Evolutionary conservation across 169 alveolate genomes (phyloP).

Genomic region (Plasmodium coatneyi): DNA sequence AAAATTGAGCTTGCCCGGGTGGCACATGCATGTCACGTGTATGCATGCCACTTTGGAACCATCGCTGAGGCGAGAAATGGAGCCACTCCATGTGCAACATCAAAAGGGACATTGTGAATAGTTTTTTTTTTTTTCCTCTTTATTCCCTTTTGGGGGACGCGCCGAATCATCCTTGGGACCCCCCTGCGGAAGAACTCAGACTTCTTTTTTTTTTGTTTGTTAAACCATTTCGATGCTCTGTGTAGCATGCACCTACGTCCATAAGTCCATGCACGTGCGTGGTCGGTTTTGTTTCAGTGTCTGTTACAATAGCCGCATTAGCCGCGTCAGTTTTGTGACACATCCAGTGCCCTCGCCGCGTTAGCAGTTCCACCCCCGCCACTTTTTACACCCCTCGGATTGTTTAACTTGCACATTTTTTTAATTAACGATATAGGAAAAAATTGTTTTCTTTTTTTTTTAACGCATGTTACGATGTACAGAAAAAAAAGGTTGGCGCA

Average conservation of each 20-base stretch:
- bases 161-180: not conserved
- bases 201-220: not conserved
- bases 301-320: not conserved
- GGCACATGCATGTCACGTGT: not conserved
- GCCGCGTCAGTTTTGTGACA: no score
- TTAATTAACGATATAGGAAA: not conserved
- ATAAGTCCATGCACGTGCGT: not conserved
- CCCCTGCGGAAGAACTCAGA: not conserved
- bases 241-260: not conserved
- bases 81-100: not conserved
- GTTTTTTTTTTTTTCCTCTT: not conserved
- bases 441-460: not conserved
- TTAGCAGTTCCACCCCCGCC: no score
- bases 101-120: not conserved
- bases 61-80: not conserved
- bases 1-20: not conserved
- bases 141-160: not conserved
- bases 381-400: not conserved
- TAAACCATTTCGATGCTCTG: not conserved
- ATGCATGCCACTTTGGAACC: not conserved
- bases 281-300: not conserved
- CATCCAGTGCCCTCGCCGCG: no score
- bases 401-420: not conserved
- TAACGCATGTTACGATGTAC: not conserved
- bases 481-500: not conserved